A percentile compares a stretch with the other conserved stretches of the same genome.
Evolutionary conservation across 2,329 filamentous ascomycete species (phyloP).

Genomic region (Ramularia collo-cygni): DNA sequence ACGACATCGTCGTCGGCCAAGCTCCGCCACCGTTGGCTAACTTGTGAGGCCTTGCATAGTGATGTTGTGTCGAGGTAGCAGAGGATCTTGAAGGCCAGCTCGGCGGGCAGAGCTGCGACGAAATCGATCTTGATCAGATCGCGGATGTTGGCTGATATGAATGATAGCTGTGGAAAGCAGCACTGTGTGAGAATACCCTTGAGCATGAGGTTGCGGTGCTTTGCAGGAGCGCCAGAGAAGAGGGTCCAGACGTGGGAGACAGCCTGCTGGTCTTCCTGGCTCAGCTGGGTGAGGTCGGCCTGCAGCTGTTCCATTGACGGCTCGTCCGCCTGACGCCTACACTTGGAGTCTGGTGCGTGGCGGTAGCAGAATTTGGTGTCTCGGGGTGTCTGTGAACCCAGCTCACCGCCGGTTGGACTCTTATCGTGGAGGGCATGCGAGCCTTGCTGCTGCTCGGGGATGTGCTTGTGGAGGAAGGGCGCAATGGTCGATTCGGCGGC

Average conservation of each 20-base stretch:
- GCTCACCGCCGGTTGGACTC: conserved; percentile 22
- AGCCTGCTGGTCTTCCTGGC: conserved; percentile 81
- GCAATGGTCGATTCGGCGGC: conserved; percentile 72
- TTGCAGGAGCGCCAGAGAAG: conserved; percentile 89
- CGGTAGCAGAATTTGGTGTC: conserved; percentile 96
- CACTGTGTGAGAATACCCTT: conserved; percentile 94
- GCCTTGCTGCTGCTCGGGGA: conserved; percentile 59
- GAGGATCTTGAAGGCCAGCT: conserved; percentile 89
- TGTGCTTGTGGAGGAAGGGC: conserved; percentile 85
- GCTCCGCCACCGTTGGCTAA: conserved; percentile 78
- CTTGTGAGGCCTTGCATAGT: conserved; percentile 90
- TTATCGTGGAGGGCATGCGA: conserved; percentile 19
- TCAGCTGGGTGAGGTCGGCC: conserved; percentile 72
- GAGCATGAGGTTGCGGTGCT: conserved; percentile 92
- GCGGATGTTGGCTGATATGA: conserved; percentile 80
- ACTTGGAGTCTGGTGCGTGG: conserved; percentile 89
- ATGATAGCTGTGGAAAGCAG: conserved; percentile 94
- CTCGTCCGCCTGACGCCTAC: conserved; percentile 85
- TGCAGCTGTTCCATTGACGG: conserved; percentile 94
- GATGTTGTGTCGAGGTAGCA: conserved; percentile 90
- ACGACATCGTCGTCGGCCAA: conserved; percentile 96
- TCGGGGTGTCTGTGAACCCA: conserved; percentile 25
- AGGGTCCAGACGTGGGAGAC: conserved; percentile 97
- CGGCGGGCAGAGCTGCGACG: conserved; percentile 75
- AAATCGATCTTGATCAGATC: conserved; percentile 98